These are phyloP conservation scores for Pseudogymnoascus destructans DNA, from an alignment of 2,329 filamentous ascomycete species.

Conservation along the genomic window DNA sequence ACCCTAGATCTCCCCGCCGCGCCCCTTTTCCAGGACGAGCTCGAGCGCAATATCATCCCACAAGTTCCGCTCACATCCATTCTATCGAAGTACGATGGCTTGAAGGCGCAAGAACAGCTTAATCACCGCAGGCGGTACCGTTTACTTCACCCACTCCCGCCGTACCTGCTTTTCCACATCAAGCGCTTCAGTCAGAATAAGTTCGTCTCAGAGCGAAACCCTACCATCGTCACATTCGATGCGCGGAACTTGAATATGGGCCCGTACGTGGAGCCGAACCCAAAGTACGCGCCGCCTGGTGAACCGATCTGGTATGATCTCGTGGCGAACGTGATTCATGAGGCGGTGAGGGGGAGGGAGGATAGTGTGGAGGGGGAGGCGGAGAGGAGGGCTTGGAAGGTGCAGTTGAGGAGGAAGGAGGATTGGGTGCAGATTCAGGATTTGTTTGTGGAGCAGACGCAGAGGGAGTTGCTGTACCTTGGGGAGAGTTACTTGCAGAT, in stretches of 20 bases:
- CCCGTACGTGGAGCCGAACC: conserved; percentile 84
- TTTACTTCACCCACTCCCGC: conserved; percentile 78
- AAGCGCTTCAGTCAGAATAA: conserved; percentile 97
- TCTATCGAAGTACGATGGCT: conserved; percentile 84
- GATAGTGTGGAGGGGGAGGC: conserved; percentile 79
- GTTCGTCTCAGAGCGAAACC: conserved; percentile 90
- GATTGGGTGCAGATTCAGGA: conserved; percentile 94
- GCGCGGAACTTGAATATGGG: conserved; percentile 73
- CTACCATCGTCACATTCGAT: conserved; percentile 95
- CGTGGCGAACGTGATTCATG: conserved; percentile 86
- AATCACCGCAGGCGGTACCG: conserved; percentile 82
- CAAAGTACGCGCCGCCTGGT: conserved; percentile 51
- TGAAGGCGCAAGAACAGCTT: conserved; percentile 74
- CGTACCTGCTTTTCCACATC: conserved; percentile 85
- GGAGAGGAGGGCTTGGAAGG: conserved; percentile 87
- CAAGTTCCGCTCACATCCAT: conserved; percentile 74
- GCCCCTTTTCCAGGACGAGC: conserved; percentile 89
- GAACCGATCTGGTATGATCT: conserved; percentile 93
- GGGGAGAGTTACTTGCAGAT: conserved; percentile 93
- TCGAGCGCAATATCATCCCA: conserved; percentile 92
- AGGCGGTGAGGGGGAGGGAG: conserved; percentile 62
- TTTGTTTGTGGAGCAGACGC: conserved; percentile 78
- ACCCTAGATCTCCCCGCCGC: conserved; percentile 86
- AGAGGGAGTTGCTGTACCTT: conserved; percentile 79
- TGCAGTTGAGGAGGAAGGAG: conserved; percentile 65